Percentiles rank a stretch among this genome's conserved stretches.
These are phyloP conservation scores for Stereocaulon alpinum DNA, from an alignment of 495 filamentous ascomycete genomes.

Conservation along the genomic window DNA sequence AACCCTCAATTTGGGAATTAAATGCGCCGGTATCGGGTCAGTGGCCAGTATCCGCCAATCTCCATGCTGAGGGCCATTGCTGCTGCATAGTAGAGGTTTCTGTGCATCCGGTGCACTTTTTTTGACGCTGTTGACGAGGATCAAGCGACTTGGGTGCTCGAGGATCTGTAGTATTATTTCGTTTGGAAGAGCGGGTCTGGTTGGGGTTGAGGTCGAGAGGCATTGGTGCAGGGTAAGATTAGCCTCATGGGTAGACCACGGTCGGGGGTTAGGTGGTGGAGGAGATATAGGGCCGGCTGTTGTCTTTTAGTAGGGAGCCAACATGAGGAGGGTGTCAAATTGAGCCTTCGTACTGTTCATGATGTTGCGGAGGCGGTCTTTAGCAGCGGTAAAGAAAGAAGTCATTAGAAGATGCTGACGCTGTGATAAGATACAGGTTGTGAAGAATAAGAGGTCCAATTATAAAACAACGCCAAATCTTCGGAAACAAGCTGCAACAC, in stretches of 20 bases:
- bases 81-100: constrained; percentile 16
- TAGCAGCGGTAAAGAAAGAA: background rate
- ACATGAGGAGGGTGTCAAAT: background rate
- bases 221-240: constrained; percentile 15
- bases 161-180: constrained; percentile 27
- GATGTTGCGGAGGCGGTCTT: constrained; percentile 16
- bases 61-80: background rate
- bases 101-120: constrained; percentile 8
- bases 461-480: too few species aligned
- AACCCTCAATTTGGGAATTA: constrained; percentile 27
- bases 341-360: background rate
- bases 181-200: constrained; percentile 13
- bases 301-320: background rate
- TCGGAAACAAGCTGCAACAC: too few species aligned
- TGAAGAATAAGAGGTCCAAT: too few species aligned
- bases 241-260: constrained; percentile 27
- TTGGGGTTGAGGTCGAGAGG: constrained; percentile 17
- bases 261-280: constrained; percentile 19
- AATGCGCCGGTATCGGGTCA: constrained; percentile 1
- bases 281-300: background rate
- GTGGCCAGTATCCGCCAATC: constrained; percentile 5
- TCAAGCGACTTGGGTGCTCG: constrained; percentile 25
- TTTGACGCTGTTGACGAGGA: constrained; percentile 20
- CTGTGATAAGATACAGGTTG: too few species aligned
- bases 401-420: background rate